Evolutionary conservation across 2,329 filamentous ascomycete species (phyloP).

Genomic region (Sporothrix sp.): DNA sequence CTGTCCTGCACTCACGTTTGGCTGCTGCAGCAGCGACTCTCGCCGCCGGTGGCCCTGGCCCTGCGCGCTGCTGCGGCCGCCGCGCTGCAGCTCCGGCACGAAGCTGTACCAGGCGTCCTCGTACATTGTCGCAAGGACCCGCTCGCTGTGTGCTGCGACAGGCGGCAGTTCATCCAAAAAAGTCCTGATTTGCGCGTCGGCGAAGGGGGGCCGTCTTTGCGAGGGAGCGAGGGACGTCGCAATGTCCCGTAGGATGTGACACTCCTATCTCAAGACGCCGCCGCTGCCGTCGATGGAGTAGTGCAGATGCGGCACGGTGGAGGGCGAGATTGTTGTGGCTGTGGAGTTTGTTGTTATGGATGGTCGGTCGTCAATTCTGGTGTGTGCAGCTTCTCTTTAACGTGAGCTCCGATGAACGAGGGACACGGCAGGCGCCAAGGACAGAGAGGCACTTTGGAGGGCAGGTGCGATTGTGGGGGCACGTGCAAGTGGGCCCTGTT

Average conservation of each 20-base stretch:
- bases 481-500: neutral
- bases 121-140: constrained; percentile 45
- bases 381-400: neutral
- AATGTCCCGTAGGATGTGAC: no score
- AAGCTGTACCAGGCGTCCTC: constrained; percentile 81
- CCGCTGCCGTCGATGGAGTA: no score
- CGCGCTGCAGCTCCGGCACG: constrained; percentile 51
- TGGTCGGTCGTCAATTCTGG: neutral
- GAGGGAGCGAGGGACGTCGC: neutral
- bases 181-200: neutral
- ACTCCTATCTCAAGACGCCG: no score
- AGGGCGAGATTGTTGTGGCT: no score
- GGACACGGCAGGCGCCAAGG: neutral
- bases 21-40: constrained; percentile 59
- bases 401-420: constrained; percentile 1
- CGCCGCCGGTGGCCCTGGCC: constrained; percentile 51
- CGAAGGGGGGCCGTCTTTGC: neutral
- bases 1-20: constrained; percentile 39
- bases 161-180: neutral
- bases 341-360: no score
- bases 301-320: no score
- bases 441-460: constrained; percentile 1
- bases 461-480: constrained; percentile 2
- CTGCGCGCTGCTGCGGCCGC: constrained; percentile 34
- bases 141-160: neutral